Evolutionary conservation across 1,284 basidiomycete genomes (phyloP).

Genomic region (Rhodotorula mucilaginosa): DNA sequence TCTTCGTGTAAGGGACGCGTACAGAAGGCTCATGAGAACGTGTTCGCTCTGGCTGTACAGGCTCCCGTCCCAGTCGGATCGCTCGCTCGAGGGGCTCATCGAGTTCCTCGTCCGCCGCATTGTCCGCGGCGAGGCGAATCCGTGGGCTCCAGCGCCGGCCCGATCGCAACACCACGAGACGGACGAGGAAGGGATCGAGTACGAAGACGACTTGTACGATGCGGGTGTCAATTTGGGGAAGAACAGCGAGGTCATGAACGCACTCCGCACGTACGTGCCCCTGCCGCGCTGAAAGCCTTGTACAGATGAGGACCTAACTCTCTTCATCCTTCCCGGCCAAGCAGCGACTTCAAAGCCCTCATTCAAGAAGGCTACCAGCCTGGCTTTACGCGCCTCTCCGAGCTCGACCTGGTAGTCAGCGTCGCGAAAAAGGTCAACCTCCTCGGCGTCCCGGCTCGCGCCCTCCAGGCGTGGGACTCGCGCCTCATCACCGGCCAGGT

Average conservation of each 20-base stretch:
- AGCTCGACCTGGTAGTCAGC: slow-evolving; percentile 39
- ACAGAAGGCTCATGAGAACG: neutral
- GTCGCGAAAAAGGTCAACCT: slow-evolving; percentile 37
- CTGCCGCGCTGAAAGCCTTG: neutral
- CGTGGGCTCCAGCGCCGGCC: slow-evolving; percentile 5
- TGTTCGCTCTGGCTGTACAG: neutral
- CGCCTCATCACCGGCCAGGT: slow-evolving; percentile 36
- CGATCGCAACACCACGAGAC: slow-evolving; percentile 15
- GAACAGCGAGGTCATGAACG: slow-evolving; percentile 11
- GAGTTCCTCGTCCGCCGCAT: slow-evolving; percentile 31
- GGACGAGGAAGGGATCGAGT: slow-evolving; percentile 25
- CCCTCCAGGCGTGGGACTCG: slow-evolving; percentile 42
- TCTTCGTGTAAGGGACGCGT: too few species aligned
- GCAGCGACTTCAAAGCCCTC: slow-evolving; percentile 39
- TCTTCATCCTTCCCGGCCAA: neutral
- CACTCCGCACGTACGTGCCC: slow-evolving; percentile 19
- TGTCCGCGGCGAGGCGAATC: slow-evolving; percentile 22
- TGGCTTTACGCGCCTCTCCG: slow-evolving; percentile 37
- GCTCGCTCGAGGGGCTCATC: slow-evolving; percentile 34
- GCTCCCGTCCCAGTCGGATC: slow-evolving; percentile 21
- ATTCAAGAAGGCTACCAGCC: slow-evolving; percentile 35
- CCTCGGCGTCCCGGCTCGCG: slow-evolving; percentile 34
- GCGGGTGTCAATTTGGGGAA: neutral
- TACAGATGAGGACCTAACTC: neutral
- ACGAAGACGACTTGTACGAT: slow-evolving; percentile 32